Evolutionary conservation across 1,284 basidiomycete genomes (phyloP).

Genomic region (Microbotryomycetes sp.): DNA sequence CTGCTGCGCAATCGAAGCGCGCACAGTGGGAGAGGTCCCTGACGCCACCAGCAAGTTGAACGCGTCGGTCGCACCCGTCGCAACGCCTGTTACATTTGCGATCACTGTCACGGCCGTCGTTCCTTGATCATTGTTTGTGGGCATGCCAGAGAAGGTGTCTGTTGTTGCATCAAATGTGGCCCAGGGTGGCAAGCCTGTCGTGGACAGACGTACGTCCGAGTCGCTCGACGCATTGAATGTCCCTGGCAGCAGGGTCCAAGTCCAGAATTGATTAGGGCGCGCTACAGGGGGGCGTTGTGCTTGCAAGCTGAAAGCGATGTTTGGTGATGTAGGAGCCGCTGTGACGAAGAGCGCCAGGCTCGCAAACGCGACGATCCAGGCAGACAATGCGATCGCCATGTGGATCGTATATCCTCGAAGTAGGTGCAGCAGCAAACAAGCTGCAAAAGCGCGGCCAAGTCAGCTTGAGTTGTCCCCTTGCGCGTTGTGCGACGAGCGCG

Average conservation of each 20-base stretch:
- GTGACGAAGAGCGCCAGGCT: neutral
- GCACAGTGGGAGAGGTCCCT: slow-evolving; percentile 48
- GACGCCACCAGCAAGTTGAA: slow-evolving; percentile 59
- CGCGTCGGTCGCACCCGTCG: slow-evolving; percentile 41
- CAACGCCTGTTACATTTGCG: slow-evolving; percentile 44
- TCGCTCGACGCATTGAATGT: slow-evolving; percentile 49
- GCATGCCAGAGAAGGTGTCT: slow-evolving; percentile 54
- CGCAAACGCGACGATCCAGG: no score
- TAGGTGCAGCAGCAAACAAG: no score
- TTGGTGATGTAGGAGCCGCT: slow-evolving; percentile 32
- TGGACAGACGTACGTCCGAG: slow-evolving; percentile 37
- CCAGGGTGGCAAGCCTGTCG: slow-evolving; percentile 54
- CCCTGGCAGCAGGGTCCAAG: slow-evolving; percentile 53
- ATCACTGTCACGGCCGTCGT: slow-evolving; percentile 51
- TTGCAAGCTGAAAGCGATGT: slow-evolving; percentile 41
- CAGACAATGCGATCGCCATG: no score
- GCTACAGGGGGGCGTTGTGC: slow-evolving; percentile 45
- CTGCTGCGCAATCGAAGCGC: slow-evolving; percentile 54
- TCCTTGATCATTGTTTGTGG: slow-evolving; percentile 53
- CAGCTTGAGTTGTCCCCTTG: no score
- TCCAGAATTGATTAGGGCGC: slow-evolving; percentile 50
- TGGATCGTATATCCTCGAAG: no score
- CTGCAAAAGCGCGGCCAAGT: no score
- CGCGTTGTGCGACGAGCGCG: no score
- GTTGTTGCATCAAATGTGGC: slow-evolving; percentile 54